Percentiles rank a stretch among this genome's conserved stretches.
Evolutionary conservation across 768 basidiomycete species (phyloP).

Genomic region (Amanita molliuscula): DNA sequence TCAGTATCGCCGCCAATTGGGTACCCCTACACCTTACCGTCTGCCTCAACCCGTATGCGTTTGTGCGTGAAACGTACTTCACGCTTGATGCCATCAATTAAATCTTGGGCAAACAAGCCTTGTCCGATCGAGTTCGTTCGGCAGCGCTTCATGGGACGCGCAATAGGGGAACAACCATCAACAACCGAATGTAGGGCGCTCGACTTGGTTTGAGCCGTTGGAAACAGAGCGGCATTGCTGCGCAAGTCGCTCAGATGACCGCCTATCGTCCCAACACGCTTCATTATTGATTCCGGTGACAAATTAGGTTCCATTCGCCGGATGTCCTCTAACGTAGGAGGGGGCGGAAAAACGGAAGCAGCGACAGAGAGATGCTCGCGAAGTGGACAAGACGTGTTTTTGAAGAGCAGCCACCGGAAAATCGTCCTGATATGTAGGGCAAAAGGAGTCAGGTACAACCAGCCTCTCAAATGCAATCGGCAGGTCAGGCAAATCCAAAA

Average conservation of each 20-base stretch:
- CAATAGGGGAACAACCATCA: constrained; percentile 2
- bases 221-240: neutral
- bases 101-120: neutral
- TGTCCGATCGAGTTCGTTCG: constrained; percentile 1
- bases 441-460: neutral
- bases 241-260: neutral
- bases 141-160: constrained; percentile 4
- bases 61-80: neutral
- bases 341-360: neutral
- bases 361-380: neutral
- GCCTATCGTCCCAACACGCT: constrained; percentile 5
- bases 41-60: constrained; percentile 1
- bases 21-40: neutral
- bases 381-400: neutral
- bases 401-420: neutral
- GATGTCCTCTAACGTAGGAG: constrained; percentile 7
- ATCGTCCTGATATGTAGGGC: neutral
- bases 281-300: constrained; percentile 6
- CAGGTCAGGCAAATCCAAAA: neutral
- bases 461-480: neutral
- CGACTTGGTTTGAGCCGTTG: neutral
- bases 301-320: constrained; percentile 5
- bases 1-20: neutral
- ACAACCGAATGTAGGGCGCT: neutral
- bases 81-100: neutral